A percentile compares a stretch with the other conserved stretches of the same genome.
phyloP scores from a whole-genome alignment of 306 rosid species.

The Styphnolobium japonicum region DNA sequence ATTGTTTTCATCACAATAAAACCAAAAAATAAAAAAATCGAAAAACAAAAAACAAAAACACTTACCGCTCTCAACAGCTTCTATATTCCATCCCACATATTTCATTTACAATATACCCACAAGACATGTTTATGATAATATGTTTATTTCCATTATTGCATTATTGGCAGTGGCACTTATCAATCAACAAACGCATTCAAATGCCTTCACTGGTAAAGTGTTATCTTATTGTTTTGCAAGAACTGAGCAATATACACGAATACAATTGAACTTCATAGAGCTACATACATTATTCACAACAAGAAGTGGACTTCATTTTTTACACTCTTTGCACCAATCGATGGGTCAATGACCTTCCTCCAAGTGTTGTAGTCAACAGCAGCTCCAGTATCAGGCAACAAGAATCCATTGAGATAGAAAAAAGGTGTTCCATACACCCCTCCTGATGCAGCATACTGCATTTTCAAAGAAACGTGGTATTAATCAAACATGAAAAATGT shows the following conservation, averaged over 20 bases:
- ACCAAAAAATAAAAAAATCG: too few relatives aligned
- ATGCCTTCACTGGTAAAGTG: neutral
- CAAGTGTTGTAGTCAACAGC: conserved; percentile 49
- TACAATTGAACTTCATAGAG: neutral
- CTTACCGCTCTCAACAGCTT: too few relatives aligned
- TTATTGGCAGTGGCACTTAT: neutral
- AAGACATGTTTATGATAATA: too few relatives aligned
- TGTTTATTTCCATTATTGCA: conserved; percentile 2
- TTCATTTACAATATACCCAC: too few relatives aligned
- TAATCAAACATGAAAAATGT: neutral
- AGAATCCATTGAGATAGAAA: conserved; percentile 88
- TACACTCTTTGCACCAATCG: conserved; percentile 27
- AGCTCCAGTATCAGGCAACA: conserved; percentile 56
- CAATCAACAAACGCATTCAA: neutral
- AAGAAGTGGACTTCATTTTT: conserved; percentile 44
- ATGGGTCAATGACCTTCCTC: conserved; percentile 67
- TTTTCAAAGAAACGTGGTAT: conserved; percentile 3
- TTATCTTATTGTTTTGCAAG: too few relatives aligned
- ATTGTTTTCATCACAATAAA: too few relatives aligned
- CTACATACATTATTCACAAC: conserved; percentile 36
- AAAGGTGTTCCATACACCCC: conserved; percentile 88
- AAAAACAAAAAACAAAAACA: too few relatives aligned
- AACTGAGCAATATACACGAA: neutral
- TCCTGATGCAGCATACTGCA: conserved; percentile 76
- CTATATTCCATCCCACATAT: too few relatives aligned